Conservation (phyloP, 345 rosid genomes). For the Eucalyptus viminalis region DNA sequence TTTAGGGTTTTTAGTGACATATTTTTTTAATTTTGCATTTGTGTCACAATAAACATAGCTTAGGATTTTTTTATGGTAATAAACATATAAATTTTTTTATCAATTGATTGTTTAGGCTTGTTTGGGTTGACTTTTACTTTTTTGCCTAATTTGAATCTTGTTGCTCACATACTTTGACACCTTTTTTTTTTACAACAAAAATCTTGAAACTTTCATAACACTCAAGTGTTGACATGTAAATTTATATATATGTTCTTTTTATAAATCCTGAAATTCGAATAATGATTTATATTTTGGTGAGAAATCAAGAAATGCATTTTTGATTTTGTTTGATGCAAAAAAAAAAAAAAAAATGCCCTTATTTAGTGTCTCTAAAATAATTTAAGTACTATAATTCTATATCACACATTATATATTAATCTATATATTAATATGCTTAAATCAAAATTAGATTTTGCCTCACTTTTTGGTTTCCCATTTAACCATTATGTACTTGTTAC, state of each 20-base stretch:
- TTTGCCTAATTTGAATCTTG: neutral
- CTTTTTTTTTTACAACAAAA: neutral
- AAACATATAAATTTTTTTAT: neutral
- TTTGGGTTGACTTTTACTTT: neutral
- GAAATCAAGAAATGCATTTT: neutral
- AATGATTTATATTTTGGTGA: neutral
- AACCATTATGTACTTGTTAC: neutral
- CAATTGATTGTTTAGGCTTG: neutral
- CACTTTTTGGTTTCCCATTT: neutral
- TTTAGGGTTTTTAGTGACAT: too few species aligned
- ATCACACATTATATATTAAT: neutral
- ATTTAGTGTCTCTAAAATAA: rapidly evolving
- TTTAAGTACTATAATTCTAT: neutral
- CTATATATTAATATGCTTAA: neutral
- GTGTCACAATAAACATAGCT: too few species aligned
- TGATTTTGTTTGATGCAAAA: neutral
- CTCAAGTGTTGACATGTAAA: neutral
- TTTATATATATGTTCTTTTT: neutral
- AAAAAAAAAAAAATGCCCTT: neutral
- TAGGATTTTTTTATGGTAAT: too few species aligned
- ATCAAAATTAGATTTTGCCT: neutral
- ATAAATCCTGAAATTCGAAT: rapidly evolving
- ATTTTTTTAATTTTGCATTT: too few species aligned
- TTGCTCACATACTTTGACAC: neutral
- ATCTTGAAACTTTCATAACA: neutral